Percentiles rank a stretch among this genome's conserved stretches.
Evolutionary conservation across 139 green algal genomes (phyloP).

Genomic region (Closterium sp.): DNA sequence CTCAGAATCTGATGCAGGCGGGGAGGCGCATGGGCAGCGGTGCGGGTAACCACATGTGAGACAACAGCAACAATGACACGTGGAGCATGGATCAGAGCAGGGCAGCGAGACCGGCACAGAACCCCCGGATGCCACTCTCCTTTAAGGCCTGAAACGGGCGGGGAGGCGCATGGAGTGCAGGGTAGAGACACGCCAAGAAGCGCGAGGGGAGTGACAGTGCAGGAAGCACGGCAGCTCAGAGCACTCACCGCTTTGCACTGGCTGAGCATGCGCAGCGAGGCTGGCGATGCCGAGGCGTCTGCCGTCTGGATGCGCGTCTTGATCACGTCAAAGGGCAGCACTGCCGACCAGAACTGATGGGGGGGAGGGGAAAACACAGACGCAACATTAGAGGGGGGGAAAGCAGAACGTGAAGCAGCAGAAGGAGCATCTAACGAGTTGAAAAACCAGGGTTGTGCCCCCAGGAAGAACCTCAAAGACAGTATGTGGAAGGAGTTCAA

Average conservation of each 20-base stretch:
- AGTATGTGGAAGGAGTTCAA: too few relatives aligned
- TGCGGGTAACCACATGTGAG: too few relatives aligned
- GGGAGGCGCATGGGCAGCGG: too few relatives aligned
- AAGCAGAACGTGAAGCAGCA: not conserved
- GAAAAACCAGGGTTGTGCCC: too few relatives aligned
- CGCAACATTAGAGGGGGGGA: too few relatives aligned
- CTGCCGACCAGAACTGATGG: constrained; percentile 39
- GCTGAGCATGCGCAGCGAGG: not conserved
- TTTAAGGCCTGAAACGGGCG: constrained; percentile 28
- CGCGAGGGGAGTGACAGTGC: too few relatives aligned
- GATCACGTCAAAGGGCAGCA: constrained; percentile 45
- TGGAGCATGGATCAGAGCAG: not conserved
- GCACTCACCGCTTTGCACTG: not conserved
- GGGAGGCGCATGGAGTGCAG: too few relatives aligned
- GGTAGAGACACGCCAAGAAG: too few relatives aligned
- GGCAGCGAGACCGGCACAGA: constrained; percentile 33
- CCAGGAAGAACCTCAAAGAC: too few relatives aligned
- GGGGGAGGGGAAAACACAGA: not conserved
- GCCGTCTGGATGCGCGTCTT: constrained; percentile 51
- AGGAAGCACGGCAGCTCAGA: not conserved
- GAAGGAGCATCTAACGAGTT: too few relatives aligned
- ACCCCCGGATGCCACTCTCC: constrained; percentile 7
- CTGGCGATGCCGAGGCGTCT: not conserved
- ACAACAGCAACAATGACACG: not conserved
- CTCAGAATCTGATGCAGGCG: constrained; percentile 25